Conservation (phyloP, 768 basidiomycete species). For the Neoboletus magnificus region DNA sequence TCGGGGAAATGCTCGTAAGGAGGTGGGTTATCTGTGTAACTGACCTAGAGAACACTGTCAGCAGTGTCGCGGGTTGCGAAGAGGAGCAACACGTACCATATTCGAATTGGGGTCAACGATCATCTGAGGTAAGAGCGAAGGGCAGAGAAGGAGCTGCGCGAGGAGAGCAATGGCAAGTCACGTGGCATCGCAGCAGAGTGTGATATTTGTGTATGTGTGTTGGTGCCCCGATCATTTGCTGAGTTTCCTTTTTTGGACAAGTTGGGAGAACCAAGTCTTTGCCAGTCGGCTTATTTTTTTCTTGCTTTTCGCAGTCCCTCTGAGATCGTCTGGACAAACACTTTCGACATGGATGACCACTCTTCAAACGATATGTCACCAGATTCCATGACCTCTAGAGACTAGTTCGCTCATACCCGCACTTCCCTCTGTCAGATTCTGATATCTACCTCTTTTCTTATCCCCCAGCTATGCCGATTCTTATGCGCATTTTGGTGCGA, state of each 20-base stretch:
- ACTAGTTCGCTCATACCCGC: conserved; percentile 66
- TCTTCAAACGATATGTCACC: conserved; percentile 24
- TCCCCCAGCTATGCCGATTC: conserved; percentile 85
- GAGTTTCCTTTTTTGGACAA: conserved; percentile 6
- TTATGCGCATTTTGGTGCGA: conserved; percentile 88
- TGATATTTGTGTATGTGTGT: conserved; percentile 14
- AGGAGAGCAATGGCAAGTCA: conserved; percentile 10
- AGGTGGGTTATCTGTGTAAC: conserved; percentile 41
- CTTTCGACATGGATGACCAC: conserved; percentile 26
- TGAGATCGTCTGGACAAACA: conserved; percentile 1
- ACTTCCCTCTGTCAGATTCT: conserved; percentile 33
- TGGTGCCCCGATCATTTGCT: conserved; percentile 10
- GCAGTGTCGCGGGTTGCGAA: not conserved
- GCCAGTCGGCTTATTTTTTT: not conserved
- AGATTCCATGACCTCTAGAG: conserved; percentile 76
- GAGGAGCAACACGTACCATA: conserved; percentile 20
- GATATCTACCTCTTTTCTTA: conserved; percentile 35
- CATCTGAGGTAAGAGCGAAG: conserved; percentile 13
- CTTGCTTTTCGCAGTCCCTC: not conserved
- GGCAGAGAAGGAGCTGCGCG: not conserved
- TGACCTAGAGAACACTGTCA: conserved; percentile 12
- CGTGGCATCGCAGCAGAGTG: conserved; percentile 11
- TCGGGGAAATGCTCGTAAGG: conserved; percentile 44
- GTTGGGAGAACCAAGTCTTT: not conserved
- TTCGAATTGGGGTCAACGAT: conserved; percentile 24